Evolutionary conservation across 257 asterid species (phyloP), one percentile per base, ranked within the genome.

Genomic region (Ligustrum vulgare): DNA sequence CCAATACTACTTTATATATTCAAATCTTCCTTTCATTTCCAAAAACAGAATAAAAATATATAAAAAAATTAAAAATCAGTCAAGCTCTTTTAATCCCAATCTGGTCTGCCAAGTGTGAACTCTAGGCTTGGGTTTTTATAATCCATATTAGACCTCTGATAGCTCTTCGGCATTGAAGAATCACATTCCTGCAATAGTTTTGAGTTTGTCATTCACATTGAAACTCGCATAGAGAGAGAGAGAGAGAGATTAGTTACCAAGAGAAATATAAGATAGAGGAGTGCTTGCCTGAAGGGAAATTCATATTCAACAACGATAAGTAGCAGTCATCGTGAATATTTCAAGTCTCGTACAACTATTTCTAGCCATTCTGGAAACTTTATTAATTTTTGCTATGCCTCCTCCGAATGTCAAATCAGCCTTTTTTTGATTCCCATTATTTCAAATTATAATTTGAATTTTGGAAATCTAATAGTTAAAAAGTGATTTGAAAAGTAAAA

Each of bases 121-220:
- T 82, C 85, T 62, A 82, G 70, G 78, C 85, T 76, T 35, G 82
- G 89, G 66, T 74, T 81, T 78, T 84, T 75, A 64, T 82, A 84
- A 45, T 82, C 83, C 25, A 65, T 65, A 18, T 69, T 64, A 36
- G 82, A 76, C 56, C 60, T 70, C 73, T 74, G 41, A 28, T 75
- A 71, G 80, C 81, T 82, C 70, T 84, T 86, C 18, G 75, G 82
- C 69, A 70, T 74, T 10, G 78, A 49, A 10, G 78, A 65, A 35
- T 78, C 81, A 39, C 75, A 83, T 81, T 84, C 88, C 96, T 91
- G 90, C 86, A 70, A 62, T 68, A 60, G 63, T 25, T 41, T 54
- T 37, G 23, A 23, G 33, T 8, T 65, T 37, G 28, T 56, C 28
- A 49, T 22, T 18, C 71, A 66, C 18, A 32, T 34, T 12, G 20